Conservation (phyloP, 129 eudicot genomes). For the Centaurea solstitialis region DNA sequence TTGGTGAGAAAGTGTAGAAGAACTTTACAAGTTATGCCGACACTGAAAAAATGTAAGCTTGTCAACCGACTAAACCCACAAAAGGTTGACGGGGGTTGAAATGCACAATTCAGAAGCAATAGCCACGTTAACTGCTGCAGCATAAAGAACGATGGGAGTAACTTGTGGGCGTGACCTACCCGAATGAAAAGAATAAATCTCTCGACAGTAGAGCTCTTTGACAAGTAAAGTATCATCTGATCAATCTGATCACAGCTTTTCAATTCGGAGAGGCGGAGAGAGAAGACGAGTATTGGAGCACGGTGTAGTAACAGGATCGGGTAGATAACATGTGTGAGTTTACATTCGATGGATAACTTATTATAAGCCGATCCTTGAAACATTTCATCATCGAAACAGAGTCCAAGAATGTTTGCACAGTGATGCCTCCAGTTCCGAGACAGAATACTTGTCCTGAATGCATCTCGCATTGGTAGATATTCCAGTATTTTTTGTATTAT, state of each 20-base stretch:
- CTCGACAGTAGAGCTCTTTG: conserved; percentile 10
- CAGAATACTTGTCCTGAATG: conserved; percentile 38
- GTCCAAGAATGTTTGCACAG: conserved; percentile 35
- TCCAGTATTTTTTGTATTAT: conserved; percentile 28
- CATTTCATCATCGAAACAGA: conserved; percentile 28
- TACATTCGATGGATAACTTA: neutral
- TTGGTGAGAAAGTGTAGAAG: conserved; percentile 23
- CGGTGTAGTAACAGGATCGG: conserved; percentile 27
- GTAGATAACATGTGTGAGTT: conserved; percentile 23
- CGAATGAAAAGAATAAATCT: conserved; percentile 15
- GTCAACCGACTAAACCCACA: neutral
- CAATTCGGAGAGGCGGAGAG: conserved; percentile 19
- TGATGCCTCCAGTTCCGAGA: conserved; percentile 40
- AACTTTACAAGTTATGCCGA: conserved; percentile 6
- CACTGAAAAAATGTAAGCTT: conserved; percentile 23
- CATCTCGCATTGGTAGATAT: conserved; percentile 39
- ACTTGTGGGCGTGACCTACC: conserved; percentile 9
- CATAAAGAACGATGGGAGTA: conserved; percentile 22
- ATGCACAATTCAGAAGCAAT: conserved; percentile 17
- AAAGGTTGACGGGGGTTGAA: conserved; percentile 23
- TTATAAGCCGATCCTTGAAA: conserved; percentile 6
- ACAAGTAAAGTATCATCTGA: conserved; percentile 22
- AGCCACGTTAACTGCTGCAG: conserved; percentile 18
- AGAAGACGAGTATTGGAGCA: conserved; percentile 28
- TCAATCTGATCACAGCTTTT: conserved; percentile 29